Conservation (phyloP, 768 basidiomycete species). For the Albatrellus ellisii region DNA sequence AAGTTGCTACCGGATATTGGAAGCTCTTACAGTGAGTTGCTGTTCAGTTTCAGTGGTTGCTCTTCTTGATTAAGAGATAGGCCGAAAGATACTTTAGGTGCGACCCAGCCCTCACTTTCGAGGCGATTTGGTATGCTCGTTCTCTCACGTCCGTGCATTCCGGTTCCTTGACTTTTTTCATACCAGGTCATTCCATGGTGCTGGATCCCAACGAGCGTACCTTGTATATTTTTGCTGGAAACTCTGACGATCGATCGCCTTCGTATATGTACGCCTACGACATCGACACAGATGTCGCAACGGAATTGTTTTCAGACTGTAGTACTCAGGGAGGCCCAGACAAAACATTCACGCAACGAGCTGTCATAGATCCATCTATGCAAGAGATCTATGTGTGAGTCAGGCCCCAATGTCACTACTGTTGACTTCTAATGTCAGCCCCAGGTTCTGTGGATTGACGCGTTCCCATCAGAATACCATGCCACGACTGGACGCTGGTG, state of each 20-base stretch:
- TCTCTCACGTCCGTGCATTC: not conserved
- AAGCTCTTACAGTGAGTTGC: conserved; percentile 45
- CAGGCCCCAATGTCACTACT: not conserved
- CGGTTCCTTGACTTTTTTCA: not conserved
- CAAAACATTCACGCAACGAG: conserved; percentile 62
- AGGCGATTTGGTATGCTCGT: conserved; percentile 40
- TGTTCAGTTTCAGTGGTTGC: too few relatives aligned
- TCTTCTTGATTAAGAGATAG: conserved; percentile 6
- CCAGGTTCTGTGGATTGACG: conserved; percentile 52
- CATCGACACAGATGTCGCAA: conserved; percentile 39
- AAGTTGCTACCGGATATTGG: conserved; percentile 55
- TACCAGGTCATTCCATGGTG: conserved; percentile 69
- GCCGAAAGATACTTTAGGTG: conserved; percentile 14
- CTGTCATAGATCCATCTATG: conserved; percentile 47
- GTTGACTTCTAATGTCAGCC: not conserved
- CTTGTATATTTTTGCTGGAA: conserved; percentile 66
- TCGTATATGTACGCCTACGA: conserved; percentile 66
- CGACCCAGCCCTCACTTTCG: conserved; percentile 32
- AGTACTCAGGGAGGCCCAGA: conserved; percentile 50
- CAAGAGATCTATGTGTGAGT: conserved; percentile 67
- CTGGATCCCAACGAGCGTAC: conserved; percentile 44
- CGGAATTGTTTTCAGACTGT: conserved; percentile 53
- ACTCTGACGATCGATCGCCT: conserved; percentile 33
- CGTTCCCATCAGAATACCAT: conserved; percentile 25
- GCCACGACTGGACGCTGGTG: conserved; percentile 33